Percentiles rank a stretch among this genome's conserved stretches.
Evolutionary conservation across 2,329 filamentous ascomycete genomes (phyloP).

Genomic region (Colletotrichum sp.): DNA sequence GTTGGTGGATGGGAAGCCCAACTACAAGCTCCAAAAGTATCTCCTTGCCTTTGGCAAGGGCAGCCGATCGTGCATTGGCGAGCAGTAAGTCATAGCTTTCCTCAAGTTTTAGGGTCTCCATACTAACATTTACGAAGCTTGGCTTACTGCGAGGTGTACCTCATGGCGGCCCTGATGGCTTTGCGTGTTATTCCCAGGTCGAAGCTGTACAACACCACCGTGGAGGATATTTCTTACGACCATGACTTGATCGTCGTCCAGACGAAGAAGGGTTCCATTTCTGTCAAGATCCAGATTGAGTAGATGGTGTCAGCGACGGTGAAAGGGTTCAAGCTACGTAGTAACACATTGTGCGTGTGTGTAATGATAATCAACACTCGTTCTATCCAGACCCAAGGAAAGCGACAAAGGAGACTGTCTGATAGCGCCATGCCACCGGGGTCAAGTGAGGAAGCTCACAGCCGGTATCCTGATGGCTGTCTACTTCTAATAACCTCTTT

Average conservation of each 20-base stretch:
- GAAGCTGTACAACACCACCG: slow-evolving; percentile 30
- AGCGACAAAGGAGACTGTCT: neutral
- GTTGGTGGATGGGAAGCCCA: slow-evolving; percentile 20
- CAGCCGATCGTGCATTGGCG: slow-evolving; percentile 24
- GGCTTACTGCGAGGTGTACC: slow-evolving; percentile 33
- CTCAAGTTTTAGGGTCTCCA: neutral
- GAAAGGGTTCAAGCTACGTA: neutral
- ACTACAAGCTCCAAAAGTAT: slow-evolving; percentile 20
- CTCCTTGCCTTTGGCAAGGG: slow-evolving; percentile 25
- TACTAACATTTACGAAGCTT: slow-evolving; percentile 24
- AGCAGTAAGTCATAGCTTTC: slow-evolving; percentile 20
- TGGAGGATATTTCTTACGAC: slow-evolving; percentile 32
- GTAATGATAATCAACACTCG: neutral
- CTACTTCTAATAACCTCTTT: neutral
- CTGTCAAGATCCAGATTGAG: slow-evolving; percentile 10
- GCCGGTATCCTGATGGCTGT: neutral
- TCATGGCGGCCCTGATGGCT: slow-evolving; percentile 27
- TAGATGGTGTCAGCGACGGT: neutral
- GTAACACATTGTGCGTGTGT: neutral
- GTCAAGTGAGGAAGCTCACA: neutral
- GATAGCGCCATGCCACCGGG: neutral
- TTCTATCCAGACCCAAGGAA: neutral
- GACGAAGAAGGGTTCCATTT: slow-evolving; percentile 20
- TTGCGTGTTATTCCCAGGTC: slow-evolving; percentile 32
- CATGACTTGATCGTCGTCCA: slow-evolving; percentile 29